Conservation (phyloP, 2,329 filamentous ascomycete species). For the Nothophoma quercina region DNA sequence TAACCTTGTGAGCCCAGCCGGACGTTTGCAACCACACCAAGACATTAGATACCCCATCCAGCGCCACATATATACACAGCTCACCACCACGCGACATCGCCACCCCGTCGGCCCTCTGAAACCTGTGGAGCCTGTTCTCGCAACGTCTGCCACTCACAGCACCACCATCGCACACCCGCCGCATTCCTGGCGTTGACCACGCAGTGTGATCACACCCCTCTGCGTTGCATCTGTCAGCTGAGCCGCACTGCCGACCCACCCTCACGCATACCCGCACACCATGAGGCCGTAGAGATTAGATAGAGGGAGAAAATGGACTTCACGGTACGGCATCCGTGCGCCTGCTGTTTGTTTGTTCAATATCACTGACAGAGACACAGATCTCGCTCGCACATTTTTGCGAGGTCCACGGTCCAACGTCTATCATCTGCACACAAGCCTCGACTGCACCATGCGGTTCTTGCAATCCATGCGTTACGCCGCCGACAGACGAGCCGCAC, state of each 20-base stretch:
- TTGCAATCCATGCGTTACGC: conserved; percentile 58
- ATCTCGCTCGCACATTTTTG: conserved; percentile 70
- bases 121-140: conserved; percentile 30
- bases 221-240: conserved; percentile 43
- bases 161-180: conserved; percentile 4
- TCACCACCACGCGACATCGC: conserved; percentile 32
- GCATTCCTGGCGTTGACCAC: background rate
- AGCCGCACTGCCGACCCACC: conserved; percentile 41
- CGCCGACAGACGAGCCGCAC: conserved; percentile 48
- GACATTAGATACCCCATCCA: conserved; percentile 8
- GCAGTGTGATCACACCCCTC: conserved; percentile 21
- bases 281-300: conserved; percentile 42
- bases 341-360: background rate
- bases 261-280: conserved; percentile 29
- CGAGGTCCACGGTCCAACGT: conserved; percentile 68
- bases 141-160: conserved; percentile 19
- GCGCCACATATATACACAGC: conserved; percentile 14
- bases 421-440: conserved; percentile 68
- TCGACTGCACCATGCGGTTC: conserved; percentile 62
- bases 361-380: conserved; percentile 48
- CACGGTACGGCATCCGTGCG: conserved; percentile 40
- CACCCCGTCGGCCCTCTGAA: conserved; percentile 27
- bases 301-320: conserved; percentile 49
- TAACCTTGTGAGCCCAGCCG: conserved; percentile 26
- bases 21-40: conserved; percentile 25